A percentile compares a stretch with the other conserved stretches of the same genome.
These are phyloP conservation scores for Austroboletus olivaceoglutinosus DNA, from an alignment of 1,284 basidiomycete genomes.

Conservation along the genomic window DNA sequence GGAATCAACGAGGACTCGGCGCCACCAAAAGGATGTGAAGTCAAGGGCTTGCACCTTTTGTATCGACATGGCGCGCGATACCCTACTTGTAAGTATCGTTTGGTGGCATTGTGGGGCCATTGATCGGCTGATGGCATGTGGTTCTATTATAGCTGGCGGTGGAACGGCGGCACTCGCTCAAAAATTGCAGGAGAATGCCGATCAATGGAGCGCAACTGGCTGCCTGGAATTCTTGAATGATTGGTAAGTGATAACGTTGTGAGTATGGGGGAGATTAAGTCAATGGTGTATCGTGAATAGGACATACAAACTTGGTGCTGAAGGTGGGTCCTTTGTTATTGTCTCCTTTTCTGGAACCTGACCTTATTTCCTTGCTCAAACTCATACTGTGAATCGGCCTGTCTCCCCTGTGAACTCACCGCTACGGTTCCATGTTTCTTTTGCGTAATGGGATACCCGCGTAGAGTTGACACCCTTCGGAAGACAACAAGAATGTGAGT, in stretches of 20 bases:
- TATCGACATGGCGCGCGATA: slow-evolving; percentile 82
- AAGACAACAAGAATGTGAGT: slow-evolving; percentile 72
- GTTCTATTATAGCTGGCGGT: background rate
- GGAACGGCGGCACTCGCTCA: background rate
- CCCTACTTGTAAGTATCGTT: slow-evolving; percentile 35
- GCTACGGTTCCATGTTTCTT: too few relatives aligned
- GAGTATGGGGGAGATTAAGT: background rate
- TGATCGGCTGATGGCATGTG: background rate
- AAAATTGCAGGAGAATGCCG: background rate
- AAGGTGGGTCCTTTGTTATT: slow-evolving; percentile 37
- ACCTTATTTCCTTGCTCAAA: too few relatives aligned
- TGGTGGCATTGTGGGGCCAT: background rate
- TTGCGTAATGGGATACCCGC: too few relatives aligned
- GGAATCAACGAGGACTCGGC: slow-evolving; percentile 71
- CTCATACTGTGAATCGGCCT: too few relatives aligned
- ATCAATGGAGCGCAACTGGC: background rate
- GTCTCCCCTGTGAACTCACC: too few relatives aligned
- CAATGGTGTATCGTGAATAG: slow-evolving; percentile 35
- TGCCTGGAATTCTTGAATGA: slow-evolving; percentile 34
- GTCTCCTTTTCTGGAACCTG: too few relatives aligned
- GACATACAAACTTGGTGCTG: slow-evolving; percentile 80
- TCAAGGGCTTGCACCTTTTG: slow-evolving; percentile 74
- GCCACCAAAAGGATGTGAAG: slow-evolving; percentile 63
- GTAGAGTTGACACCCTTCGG: slow-evolving; percentile 80
- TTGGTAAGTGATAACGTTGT: slow-evolving; percentile 47